phyloP scores from a whole-genome alignment of 108 stramenopile genomes.

The Stephanodiscus triporus region DNA sequence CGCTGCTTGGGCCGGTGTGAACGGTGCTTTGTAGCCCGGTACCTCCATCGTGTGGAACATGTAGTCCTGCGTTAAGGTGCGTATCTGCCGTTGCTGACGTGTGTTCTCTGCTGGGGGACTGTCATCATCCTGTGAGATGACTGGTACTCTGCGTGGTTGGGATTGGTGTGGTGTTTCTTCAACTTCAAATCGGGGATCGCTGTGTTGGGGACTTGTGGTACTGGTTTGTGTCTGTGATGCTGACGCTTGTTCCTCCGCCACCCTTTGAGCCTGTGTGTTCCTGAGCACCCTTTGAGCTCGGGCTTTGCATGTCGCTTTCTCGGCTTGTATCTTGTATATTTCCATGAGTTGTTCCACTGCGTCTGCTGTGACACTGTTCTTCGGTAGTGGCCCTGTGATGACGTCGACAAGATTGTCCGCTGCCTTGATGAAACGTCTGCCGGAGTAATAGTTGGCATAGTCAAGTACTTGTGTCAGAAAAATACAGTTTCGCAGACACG shows the following conservation, averaged over 20 bases:
- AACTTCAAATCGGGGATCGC: too few relatives aligned
- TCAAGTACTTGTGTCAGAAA: background rate
- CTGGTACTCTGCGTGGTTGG: background rate
- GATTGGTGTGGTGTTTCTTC: too few relatives aligned
- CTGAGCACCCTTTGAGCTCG: background rate
- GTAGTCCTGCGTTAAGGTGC: background rate
- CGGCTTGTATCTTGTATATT: background rate
- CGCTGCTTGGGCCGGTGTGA: background rate
- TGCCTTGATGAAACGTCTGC: constrained; percentile 17
- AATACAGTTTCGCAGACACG: too few relatives aligned
- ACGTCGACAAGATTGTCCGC: background rate
- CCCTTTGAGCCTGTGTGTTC: background rate
- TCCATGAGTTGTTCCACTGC: constrained; percentile 7
- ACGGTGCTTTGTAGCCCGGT: background rate
- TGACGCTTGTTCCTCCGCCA: too few relatives aligned
- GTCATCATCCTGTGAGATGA: background rate
- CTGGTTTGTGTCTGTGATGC: too few relatives aligned
- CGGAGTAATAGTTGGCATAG: constrained; percentile 2
- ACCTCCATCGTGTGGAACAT: background rate
- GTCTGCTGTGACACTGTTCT: background rate
- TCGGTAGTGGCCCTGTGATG: background rate
- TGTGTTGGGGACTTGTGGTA: too few relatives aligned
- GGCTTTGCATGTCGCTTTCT: background rate
- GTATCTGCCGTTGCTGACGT: background rate
- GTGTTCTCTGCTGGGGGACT: background rate